phyloP scores from a whole-genome alignment of 352 stramenopile genomes.

The Pythium diclinum region DNA sequence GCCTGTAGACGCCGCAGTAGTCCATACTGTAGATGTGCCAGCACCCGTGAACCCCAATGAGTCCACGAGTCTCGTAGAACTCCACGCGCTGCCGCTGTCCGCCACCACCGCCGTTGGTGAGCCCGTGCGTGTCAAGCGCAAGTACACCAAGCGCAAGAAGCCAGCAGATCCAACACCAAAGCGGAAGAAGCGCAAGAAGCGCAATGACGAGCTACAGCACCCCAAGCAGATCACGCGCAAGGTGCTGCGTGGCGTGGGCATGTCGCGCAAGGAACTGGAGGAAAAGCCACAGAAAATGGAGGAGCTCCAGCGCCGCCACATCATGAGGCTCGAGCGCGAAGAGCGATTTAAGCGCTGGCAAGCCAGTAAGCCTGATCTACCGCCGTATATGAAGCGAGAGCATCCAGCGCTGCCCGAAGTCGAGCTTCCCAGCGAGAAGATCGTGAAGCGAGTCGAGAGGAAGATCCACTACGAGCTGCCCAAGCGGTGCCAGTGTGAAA shows the following conservation, averaged over 20 bases:
- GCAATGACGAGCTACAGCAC: not conserved
- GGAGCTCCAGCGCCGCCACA: not conserved
- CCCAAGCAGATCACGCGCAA: not conserved
- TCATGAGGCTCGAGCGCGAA: constrained; percentile 2
- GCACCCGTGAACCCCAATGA: not conserved
- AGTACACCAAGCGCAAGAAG: constrained; percentile 10
- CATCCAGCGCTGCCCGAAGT: constrained; percentile 11
- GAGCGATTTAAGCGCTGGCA: constrained; percentile 11
- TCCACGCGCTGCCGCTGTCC: constrained; percentile 11
- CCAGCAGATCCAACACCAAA: not conserved
- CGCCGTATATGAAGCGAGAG: constrained; percentile 13
- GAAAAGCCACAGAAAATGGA: not conserved
- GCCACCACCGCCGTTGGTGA: not conserved
- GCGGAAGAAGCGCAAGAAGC: not conserved
- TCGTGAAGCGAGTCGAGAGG: constrained; percentile 19
- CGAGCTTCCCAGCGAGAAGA: constrained; percentile 5
- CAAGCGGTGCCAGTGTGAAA: constrained; percentile 1
- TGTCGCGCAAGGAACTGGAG: not conserved
- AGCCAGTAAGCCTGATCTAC: constrained; percentile 1
- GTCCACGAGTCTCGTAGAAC: constrained; percentile 7
- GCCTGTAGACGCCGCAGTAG: not conserved
- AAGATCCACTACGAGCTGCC: not conserved
- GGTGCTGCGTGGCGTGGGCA: not conserved
- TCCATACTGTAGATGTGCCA: not conserved
- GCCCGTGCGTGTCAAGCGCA: constrained; percentile 1